Percentiles rank a stretch among this genome's conserved stretches.
Conservation (phyloP, 768 basidiomycete species). For the Leccinum rimulosum region DNA sequence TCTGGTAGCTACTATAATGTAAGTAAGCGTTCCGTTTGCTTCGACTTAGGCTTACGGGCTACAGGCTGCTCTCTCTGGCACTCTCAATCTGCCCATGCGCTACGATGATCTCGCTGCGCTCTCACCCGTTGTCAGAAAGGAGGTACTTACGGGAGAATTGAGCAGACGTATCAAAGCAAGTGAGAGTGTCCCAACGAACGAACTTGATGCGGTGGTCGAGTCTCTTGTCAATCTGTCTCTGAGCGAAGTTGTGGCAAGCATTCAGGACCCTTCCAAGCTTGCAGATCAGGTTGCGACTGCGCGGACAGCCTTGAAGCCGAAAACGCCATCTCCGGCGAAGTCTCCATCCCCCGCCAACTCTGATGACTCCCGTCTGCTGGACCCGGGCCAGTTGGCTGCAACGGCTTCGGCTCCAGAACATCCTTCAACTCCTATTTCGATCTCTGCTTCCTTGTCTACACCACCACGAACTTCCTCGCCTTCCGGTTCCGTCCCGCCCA, state of each 20-base stretch:
- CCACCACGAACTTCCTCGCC: slow-evolving; percentile 86
- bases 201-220: slow-evolving; percentile 69
- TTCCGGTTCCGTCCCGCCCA: slow-evolving; percentile 54
- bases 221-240: slow-evolving; percentile 66
- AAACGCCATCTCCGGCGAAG: slow-evolving; percentile 43
- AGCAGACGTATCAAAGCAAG: slow-evolving; percentile 66
- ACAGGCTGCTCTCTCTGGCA: slow-evolving; percentile 80
- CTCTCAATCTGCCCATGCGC: slow-evolving; percentile 78
- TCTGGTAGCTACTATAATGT: slow-evolving; percentile 89
- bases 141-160: slow-evolving; percentile 81
- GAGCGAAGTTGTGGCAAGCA: slow-evolving; percentile 71
- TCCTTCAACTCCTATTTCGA: slow-evolving; percentile 81
- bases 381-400: slow-evolving; percentile 59
- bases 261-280: slow-evolving; percentile 68
- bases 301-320: slow-evolving; percentile 36
- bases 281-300: slow-evolving; percentile 56
- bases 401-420: slow-evolving; percentile 90
- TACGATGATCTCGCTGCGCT: slow-evolving; percentile 81
- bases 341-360: slow-evolving; percentile 55
- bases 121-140: slow-evolving; percentile 85
- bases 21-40: slow-evolving; percentile 18
- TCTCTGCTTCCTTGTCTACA: slow-evolving; percentile 70
- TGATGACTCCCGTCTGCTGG: slow-evolving; percentile 70
- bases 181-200: slow-evolving; percentile 49
- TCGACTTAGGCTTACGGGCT: slow-evolving; percentile 2